These are phyloP conservation scores for Ligustrum vulgare DNA, from an alignment of 257 asterid genomes.

Conservation along the genomic window DNA sequence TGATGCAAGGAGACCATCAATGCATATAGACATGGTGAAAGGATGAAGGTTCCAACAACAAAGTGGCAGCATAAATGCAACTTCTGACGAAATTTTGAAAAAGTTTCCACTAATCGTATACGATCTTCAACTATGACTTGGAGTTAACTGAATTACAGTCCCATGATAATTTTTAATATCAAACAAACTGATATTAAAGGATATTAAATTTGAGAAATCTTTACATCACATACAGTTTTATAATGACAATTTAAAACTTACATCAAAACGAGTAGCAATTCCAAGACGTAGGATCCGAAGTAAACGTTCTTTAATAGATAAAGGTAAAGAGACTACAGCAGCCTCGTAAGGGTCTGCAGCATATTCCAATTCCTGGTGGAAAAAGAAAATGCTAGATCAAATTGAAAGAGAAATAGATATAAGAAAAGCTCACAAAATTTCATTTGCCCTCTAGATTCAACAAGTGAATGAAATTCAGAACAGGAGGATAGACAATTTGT, in stretches of 20 bases:
- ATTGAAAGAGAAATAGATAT: conserved; percentile 7
- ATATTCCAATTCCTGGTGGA: conserved; percentile 46
- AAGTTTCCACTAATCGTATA: background rate
- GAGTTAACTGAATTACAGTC: background rate
- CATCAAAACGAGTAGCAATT: conserved; percentile 87
- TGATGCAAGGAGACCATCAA: background rate
- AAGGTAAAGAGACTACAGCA: conserved; percentile 76
- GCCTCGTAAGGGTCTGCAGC: conserved; percentile 77
- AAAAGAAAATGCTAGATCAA: conserved; percentile 11
- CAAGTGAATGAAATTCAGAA: background rate
- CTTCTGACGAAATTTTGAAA: background rate
- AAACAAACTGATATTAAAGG: background rate
- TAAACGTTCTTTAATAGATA: conserved; percentile 76
- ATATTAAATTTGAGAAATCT: conserved; percentile 3
- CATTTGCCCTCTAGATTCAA: background rate
- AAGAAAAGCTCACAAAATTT: conserved; percentile 9
- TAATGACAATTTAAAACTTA: conserved; percentile 39
- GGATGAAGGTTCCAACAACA: background rate
- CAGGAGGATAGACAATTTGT: background rate
- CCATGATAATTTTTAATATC: background rate
- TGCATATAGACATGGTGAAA: background rate
- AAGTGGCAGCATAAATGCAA: background rate
- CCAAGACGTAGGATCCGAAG: conserved; percentile 86
- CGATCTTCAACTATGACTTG: background rate
- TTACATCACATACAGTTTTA: conserved; percentile 7